Percentiles rank a stretch among this genome's conserved stretches.
These are phyloP conservation scores for Lichtheimia corymbifera DNA, from an alignment of 371 early-diverging fungal genomes.

Conservation along the genomic window DNA sequence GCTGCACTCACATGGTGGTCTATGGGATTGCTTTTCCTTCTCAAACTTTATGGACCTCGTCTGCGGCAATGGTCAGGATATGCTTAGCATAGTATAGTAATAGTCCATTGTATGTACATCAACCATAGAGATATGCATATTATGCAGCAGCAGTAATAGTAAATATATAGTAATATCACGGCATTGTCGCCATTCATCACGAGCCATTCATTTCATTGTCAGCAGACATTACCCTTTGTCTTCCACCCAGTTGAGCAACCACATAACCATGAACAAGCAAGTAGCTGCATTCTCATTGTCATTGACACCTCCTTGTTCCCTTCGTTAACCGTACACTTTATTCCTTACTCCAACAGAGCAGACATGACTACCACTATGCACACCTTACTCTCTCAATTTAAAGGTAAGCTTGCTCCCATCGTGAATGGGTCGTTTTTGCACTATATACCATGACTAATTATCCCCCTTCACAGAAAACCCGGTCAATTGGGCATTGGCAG, in stretches of 20 bases:
- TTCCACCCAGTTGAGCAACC: background rate
- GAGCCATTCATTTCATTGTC: too few species aligned
- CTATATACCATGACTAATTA: background rate
- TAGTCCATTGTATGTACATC: too few species aligned
- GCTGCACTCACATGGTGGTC: slow-evolving; percentile 12
- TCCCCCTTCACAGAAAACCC: slow-evolving; percentile 42
- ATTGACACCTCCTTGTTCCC: background rate
- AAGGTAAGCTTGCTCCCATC: slow-evolving; percentile 15
- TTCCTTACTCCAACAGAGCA: slow-evolving; percentile 2
- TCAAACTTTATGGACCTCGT: slow-evolving; percentile 17
- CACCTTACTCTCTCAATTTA: slow-evolving; percentile 23
- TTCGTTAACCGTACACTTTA: background rate
- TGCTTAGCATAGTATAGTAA: too few species aligned
- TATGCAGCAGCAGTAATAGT: too few species aligned
- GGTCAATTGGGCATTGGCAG: slow-evolving; percentile 59
- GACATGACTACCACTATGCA: slow-evolving; percentile 18
- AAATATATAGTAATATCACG: too few species aligned
- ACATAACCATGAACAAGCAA: slow-evolving; percentile 13
- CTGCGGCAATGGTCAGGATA: too few species aligned
- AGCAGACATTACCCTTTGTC: too few species aligned
- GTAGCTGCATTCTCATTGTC: background rate
- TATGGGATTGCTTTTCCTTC: slow-evolving; percentile 5
- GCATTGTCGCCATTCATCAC: too few species aligned
- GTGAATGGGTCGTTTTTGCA: background rate
- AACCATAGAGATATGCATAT: too few species aligned